These are phyloP conservation scores for Tylopilus sp. DNA, from an alignment of 1,284 basidiomycete genomes.

Conservation along the genomic window DNA sequence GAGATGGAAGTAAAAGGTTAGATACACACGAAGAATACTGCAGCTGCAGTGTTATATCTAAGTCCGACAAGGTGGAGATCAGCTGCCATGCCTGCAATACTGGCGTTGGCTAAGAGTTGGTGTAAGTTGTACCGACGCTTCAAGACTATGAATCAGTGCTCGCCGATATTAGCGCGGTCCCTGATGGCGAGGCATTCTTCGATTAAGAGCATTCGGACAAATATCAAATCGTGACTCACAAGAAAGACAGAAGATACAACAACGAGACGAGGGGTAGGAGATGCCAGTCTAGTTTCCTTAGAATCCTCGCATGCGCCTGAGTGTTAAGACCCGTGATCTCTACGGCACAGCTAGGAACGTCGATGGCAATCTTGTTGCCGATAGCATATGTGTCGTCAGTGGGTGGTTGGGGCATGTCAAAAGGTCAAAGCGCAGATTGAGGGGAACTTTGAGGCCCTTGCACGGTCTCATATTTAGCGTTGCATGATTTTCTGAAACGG, in stretches of 20 bases:
- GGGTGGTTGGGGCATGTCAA: slow-evolving; percentile 1
- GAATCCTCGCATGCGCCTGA: slow-evolving; percentile 32
- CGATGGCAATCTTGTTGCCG: not conserved
- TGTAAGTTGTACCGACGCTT: not conserved
- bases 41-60: slow-evolving; percentile 42
- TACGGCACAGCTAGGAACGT: not conserved
- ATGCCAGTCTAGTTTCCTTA: slow-evolving; percentile 47
- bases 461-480: slow-evolving; percentile 1
- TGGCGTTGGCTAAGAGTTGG: slow-evolving; percentile 24
- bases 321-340: not conserved
- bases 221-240: slow-evolving; percentile 35
- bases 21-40: slow-evolving; percentile 42
- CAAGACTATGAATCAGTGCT: not conserved
- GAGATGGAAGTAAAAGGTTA: not conserved
- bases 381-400: not conserved
- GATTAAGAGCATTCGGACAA: not conserved
- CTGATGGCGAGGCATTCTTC: slow-evolving; percentile 13
- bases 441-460: not conserved
- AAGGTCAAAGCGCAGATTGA: not conserved
- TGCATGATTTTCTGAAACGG: slow-evolving; percentile 7
- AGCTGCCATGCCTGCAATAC: slow-evolving; percentile 38
- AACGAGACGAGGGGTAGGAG: slow-evolving; percentile 48
- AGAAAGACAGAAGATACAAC: slow-evolving; percentile 52
- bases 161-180: slow-evolving; percentile 35
- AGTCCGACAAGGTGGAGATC: slow-evolving; percentile 39